A percentile compares a stretch with the other conserved stretches of the same genome.
Conservation (phyloP, 2,329 filamentous ascomycete genomes). For the Beauveria brongniartii region DNA sequence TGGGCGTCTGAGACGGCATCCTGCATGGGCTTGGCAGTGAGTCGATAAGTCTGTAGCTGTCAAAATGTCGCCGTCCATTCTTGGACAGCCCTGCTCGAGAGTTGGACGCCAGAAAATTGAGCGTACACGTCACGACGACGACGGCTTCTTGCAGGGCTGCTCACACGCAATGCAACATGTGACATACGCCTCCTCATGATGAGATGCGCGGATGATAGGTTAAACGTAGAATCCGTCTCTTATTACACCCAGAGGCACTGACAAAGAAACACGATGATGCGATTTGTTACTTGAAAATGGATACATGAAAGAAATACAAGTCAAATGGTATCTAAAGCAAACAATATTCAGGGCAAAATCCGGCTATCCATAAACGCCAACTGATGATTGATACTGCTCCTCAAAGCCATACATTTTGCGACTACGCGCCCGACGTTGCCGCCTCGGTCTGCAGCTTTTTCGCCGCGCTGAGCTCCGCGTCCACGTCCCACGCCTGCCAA, state of each 20-base stretch:
- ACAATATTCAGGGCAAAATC: not conserved
- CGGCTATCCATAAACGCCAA: not conserved
- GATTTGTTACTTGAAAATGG: not conserved
- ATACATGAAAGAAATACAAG: not conserved
- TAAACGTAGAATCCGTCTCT: no score
- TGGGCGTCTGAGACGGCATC: no score
- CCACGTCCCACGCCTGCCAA: conserved; percentile 27
- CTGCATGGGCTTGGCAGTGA: not conserved
- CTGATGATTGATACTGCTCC: not conserved
- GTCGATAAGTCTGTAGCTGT: not conserved
- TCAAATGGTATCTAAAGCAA: conserved; percentile 3
- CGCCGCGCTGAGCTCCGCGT: conserved; percentile 26
- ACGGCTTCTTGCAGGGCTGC: no score
- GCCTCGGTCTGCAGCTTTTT: conserved; percentile 15
- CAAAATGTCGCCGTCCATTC: no score
- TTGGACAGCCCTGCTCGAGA: no score
- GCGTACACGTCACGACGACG: no score
- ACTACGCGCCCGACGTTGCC: conserved; percentile 12
- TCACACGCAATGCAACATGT: no score
- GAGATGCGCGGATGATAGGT: no score
- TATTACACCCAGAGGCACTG: no score
- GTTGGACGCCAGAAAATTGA: no score
- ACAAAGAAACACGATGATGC: not conserved
- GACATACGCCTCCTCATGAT: no score
- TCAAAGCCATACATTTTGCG: conserved; percentile 20